phyloP scores from a whole-genome alignment of 2,329 filamentous ascomycete genomes.

The Colletotrichum eremochloae region DNA sequence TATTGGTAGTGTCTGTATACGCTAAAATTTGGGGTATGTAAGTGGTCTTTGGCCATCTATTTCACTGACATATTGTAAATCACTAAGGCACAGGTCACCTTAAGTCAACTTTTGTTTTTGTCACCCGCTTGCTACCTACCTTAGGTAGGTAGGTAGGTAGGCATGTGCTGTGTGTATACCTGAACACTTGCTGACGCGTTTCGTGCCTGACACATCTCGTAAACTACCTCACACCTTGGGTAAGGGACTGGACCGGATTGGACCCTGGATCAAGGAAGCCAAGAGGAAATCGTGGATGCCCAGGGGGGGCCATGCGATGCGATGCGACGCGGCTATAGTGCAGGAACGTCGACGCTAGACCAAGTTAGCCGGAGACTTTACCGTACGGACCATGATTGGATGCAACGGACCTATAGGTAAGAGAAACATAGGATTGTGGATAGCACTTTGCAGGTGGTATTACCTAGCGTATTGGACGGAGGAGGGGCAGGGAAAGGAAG shows the following conservation, averaged over 20 bases:
- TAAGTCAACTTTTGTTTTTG: no score
- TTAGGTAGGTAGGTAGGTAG: neutral
- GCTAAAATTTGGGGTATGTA: no score
- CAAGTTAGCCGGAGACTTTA: constrained; percentile 16
- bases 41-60: no score
- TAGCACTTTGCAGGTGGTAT: neutral
- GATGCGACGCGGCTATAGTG: constrained; percentile 13
- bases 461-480: no score
- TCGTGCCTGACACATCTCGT: neutral
- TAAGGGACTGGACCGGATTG: neutral
- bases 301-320: neutral
- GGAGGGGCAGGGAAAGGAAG: neutral
- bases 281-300: constrained; percentile 19
- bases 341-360: constrained; percentile 13
- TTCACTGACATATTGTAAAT: no score
- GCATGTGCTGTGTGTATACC: neutral
- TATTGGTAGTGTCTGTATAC: no score
- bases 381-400: constrained; percentile 23
- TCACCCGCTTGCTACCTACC: neutral
- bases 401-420: neutral
- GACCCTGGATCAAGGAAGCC: constrained; percentile 1
- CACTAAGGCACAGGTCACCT: no score
- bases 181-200: no score
- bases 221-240: neutral
- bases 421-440: neutral